phyloP scores from a whole-genome alignment of 306 rosid genomes.

The Malus sieversii region DNA sequence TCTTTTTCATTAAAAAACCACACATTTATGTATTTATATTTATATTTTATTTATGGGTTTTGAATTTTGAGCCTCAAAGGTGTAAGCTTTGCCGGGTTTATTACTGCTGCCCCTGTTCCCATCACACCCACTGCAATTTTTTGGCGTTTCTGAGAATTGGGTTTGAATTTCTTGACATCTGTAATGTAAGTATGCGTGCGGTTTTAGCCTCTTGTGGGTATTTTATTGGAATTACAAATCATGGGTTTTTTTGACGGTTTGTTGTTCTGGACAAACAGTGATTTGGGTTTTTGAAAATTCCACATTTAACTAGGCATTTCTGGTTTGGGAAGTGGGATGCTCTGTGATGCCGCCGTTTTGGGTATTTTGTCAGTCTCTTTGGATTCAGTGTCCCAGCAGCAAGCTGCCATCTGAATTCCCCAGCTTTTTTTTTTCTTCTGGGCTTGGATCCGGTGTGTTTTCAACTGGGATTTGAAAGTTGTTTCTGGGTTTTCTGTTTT shows the following conservation, averaged over 20 bases:
- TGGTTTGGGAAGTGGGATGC: slow-evolving; percentile 49
- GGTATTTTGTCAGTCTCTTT: slow-evolving; percentile 54
- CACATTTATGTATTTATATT: not conserved
- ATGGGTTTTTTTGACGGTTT: slow-evolving; percentile 20
- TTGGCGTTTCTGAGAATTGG: slow-evolving; percentile 29
- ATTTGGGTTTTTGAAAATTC: slow-evolving; percentile 1
- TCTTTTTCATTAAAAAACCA: not conserved
- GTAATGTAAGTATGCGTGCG: not conserved
- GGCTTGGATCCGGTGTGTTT: slow-evolving; percentile 49
- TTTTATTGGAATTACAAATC: slow-evolving; percentile 3
- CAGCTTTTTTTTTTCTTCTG: not conserved
- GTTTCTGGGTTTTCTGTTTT: slow-evolving; percentile 25
- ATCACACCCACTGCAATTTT: slow-evolving; percentile 19
- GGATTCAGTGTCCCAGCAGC: slow-evolving; percentile 46
- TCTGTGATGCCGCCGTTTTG: slow-evolving; percentile 11
- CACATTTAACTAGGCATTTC: slow-evolving; percentile 29
- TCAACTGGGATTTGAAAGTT: slow-evolving; percentile 17
- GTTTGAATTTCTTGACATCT: slow-evolving; percentile 6
- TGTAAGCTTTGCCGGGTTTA: not conserved
- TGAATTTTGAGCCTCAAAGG: slow-evolving; percentile 7
- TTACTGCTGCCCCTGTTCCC: slow-evolving; percentile 9
- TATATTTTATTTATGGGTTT: not conserved
- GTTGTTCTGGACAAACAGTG: slow-evolving; percentile 16
- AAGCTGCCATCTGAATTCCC: slow-evolving; percentile 32
- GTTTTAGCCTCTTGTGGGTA: not conserved